These are phyloP conservation scores for Colletotrichum godetiae DNA, from an alignment of 2,329 filamentous ascomycete species.

Conservation along the genomic window DNA sequence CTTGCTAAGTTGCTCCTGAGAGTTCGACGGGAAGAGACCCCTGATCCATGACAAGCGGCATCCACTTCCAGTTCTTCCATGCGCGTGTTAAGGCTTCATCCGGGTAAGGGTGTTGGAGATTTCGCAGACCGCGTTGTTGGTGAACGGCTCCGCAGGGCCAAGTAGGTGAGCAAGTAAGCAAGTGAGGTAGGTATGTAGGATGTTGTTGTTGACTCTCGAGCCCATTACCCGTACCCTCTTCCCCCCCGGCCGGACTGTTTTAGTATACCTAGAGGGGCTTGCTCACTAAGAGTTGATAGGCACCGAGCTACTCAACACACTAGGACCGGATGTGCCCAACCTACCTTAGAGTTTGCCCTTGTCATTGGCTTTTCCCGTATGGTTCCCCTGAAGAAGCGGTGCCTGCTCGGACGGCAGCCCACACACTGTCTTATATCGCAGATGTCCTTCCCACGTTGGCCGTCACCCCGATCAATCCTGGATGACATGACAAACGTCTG, in stretches of 20 bases:
- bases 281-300: neutral
- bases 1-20: neutral
- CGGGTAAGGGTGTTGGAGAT: neutral
- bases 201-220: conserved; percentile 9
- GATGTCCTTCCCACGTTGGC: conserved; percentile 2
- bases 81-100: neutral
- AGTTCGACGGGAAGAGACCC: neutral
- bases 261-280: neutral
- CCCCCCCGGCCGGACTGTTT: neutral
- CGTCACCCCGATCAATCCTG: too few relatives aligned
- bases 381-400: neutral
- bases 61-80: neutral
- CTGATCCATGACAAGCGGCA: neutral
- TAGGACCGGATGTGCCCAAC: neutral
- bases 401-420: neutral
- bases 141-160: neutral
- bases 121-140: neutral
- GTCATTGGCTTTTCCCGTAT: neutral
- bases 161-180: too few relatives aligned
- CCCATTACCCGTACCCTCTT: neutral
- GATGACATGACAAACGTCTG: conserved; percentile 4
- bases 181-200: too few relatives aligned
- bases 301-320: neutral
- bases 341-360: neutral
- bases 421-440: conserved; percentile 16